Percentiles rank a stretch among this genome's conserved stretches.
Evolutionary conservation across 73 alveolate genomes (phyloP).

Genomic region (Symbiodinium pilosum): DNA sequence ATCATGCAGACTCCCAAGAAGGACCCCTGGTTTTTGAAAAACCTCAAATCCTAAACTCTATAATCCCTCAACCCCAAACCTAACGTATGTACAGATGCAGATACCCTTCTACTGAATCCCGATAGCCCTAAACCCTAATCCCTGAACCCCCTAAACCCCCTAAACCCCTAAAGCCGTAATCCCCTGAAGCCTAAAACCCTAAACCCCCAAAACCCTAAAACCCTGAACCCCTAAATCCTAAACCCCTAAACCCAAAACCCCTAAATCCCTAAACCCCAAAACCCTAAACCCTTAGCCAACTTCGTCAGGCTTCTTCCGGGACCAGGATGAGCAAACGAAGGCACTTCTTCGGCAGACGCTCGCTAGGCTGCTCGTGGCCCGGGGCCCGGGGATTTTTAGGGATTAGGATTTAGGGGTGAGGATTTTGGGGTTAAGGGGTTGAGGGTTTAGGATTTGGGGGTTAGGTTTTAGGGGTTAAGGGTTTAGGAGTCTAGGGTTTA

Average conservation of each 20-base stretch:
- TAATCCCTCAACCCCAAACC: neutral
- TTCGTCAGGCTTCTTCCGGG: slow-evolving; percentile 51
- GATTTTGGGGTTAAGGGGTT: neutral
- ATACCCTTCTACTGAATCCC: too few relatives aligned
- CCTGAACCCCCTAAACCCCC: neutral
- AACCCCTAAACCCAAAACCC: neutral
- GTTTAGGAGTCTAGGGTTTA: neutral
- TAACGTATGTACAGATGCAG: too few relatives aligned
- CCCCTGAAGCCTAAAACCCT: neutral
- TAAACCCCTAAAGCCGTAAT: neutral
- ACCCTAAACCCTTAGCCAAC: neutral
- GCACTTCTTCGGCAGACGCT: slow-evolving; percentile 14
- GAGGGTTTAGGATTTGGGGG: neutral
- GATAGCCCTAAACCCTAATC: neutral
- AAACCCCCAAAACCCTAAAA: neutral
- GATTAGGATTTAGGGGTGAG: neutral
- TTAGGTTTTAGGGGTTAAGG: neutral
- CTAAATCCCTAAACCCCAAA: neutral
- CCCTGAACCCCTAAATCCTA: neutral
- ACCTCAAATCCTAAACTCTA: neutral
- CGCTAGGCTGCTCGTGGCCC: slow-evolving; percentile 34
- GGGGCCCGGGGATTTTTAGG: neutral
- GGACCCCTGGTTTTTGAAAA: too few relatives aligned
- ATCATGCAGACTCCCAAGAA: too few relatives aligned
- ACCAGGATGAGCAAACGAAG: slow-evolving; percentile 60